Conservation (phyloP, 2,329 filamentous ascomycete genomes). For the Byssothecium circinans region DNA sequence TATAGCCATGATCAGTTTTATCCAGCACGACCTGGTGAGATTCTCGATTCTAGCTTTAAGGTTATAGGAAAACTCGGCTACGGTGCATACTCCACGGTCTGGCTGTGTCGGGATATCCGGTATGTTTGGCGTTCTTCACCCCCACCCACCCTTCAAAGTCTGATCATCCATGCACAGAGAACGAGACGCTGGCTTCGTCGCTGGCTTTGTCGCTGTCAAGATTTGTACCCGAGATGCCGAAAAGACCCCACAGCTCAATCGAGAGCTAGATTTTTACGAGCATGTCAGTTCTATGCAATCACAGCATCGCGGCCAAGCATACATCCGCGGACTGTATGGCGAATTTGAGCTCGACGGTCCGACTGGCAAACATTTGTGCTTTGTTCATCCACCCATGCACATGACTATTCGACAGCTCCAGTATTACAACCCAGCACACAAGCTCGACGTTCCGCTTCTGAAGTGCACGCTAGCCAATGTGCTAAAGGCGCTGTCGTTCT, state of each 20-base stretch:
- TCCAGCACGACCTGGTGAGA: slow-evolving; percentile 25
- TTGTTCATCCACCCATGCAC: slow-evolving; percentile 31
- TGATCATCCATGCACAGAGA: slow-evolving; percentile 18
- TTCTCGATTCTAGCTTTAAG: slow-evolving; percentile 26
- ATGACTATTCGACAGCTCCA: slow-evolving; percentile 32
- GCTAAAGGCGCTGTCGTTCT: slow-evolving; percentile 47
- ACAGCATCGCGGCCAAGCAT: slow-evolving; percentile 24
- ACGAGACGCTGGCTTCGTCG: slow-evolving; percentile 20
- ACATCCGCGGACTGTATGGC: slow-evolving; percentile 21
- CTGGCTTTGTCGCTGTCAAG: slow-evolving; percentile 22
- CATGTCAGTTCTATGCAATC: slow-evolving; percentile 28
- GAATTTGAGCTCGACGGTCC: slow-evolving; percentile 25
- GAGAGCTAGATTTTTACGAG: slow-evolving; percentile 28
- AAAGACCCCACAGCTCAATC: slow-evolving; percentile 15
- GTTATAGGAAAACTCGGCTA: slow-evolving; percentile 31
- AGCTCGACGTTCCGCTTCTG: slow-evolving; percentile 19
- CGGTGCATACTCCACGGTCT: slow-evolving; percentile 29
- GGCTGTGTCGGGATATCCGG: slow-evolving; percentile 29
- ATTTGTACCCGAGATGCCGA: slow-evolving; percentile 22
- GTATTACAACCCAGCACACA: slow-evolving; percentile 20
- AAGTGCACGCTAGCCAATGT: slow-evolving; percentile 38
- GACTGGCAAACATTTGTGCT: slow-evolving; percentile 25
- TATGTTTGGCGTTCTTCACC: slow-evolving; percentile 21
- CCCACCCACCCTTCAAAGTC: slow-evolving; percentile 19
- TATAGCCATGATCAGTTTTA: slow-evolving; percentile 25